Base-by-base conservation (phyloP, 129 eudicot species). In the Tanacetum coccineum region DNA sequence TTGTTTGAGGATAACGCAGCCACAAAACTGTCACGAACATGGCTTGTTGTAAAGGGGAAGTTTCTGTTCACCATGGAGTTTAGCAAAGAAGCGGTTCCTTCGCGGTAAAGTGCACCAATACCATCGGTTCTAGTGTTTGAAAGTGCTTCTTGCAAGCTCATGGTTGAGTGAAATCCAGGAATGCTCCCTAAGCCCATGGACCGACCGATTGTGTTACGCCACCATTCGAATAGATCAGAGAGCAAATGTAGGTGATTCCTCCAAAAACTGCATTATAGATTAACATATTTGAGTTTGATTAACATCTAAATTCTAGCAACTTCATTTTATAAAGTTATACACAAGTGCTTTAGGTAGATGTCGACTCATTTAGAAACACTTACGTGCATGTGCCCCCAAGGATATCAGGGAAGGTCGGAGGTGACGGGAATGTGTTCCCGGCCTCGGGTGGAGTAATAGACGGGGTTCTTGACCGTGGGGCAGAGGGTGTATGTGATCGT, bases 31-130 rank as follows among this genome's bases (percentile, higher is more conserved):
- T 75, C 77, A 5, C 80, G 68, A 9, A 91, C 97, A 70, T 87
- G 94, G 56, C 22, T 70, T 3, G 90, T 81, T 57, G 96, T 77
- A 84, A 76, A 85, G 8, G 89, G 87, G 81, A 85, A 88, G 64
- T 73, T 67, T 26, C 3, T 45, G 78, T 71, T 57, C 30, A 83
- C 88, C 85, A 90, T 78, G 54, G 91, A 84, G 81, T 90, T 90
- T 10, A 90, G 83, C 64, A 87, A 82, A 32, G 97, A 66, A 57
- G 95, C 95, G 3, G 95, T 81, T 21, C 86, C 95, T 85, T 87
- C 97, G 5, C 95, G 80, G 72, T 91, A 91, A 52, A 87, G 91
- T 20, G 80, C 85, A 3, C 92, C 83, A 13, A 77, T 30, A 7
- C 93, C 95, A 32, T 91, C 97, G 6, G 66, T 81, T 11, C 84